Conservation (phyloP, 1,139 yeast species). For the Zygosaccharomyces sapae region DNA sequence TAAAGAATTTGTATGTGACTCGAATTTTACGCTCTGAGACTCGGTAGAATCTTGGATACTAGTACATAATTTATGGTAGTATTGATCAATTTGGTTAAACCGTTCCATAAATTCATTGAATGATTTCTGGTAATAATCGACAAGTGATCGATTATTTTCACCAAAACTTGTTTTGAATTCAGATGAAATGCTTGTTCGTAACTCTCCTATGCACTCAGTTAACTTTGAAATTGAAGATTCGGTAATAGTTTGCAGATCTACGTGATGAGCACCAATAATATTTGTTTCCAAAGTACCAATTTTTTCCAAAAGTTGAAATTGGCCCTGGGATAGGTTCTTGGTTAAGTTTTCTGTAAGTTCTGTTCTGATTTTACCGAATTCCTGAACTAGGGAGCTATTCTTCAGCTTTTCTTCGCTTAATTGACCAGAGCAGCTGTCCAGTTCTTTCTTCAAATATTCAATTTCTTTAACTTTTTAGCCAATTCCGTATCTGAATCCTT, state of each 20-base stretch:
- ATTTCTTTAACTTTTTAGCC: constrained; percentile 27
- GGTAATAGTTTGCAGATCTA: neutral
- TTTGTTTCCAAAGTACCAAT: constrained; percentile 1
- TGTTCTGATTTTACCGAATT: constrained; percentile 14
- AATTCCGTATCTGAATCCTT: constrained; percentile 23
- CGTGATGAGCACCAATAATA: constrained; percentile 4
- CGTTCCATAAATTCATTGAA: constrained; percentile 4
- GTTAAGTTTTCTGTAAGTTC: constrained; percentile 6
- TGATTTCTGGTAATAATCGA: neutral
- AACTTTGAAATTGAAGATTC: constrained; percentile 3
- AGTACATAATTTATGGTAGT: constrained; percentile 6
- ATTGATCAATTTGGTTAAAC: constrained; percentile 2
- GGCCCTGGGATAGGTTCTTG: constrained; percentile 3
- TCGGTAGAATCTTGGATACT: neutral
- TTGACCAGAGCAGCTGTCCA: constrained; percentile 34
- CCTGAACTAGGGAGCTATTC: constrained; percentile 25
- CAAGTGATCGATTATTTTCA: neutral
- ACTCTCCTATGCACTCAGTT: neutral
- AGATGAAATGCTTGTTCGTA: neutral
- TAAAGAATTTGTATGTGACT: neutral
- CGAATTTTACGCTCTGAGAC: constrained; percentile 4
- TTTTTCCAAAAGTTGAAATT: constrained; percentile 6
- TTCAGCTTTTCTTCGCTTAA: constrained; percentile 33
- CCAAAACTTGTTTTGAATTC: neutral
- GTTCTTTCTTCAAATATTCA: constrained; percentile 31